Base-by-base conservation (phyloP, 1,284 basidiomycete species). In the Fistulina hepatica region DNA sequence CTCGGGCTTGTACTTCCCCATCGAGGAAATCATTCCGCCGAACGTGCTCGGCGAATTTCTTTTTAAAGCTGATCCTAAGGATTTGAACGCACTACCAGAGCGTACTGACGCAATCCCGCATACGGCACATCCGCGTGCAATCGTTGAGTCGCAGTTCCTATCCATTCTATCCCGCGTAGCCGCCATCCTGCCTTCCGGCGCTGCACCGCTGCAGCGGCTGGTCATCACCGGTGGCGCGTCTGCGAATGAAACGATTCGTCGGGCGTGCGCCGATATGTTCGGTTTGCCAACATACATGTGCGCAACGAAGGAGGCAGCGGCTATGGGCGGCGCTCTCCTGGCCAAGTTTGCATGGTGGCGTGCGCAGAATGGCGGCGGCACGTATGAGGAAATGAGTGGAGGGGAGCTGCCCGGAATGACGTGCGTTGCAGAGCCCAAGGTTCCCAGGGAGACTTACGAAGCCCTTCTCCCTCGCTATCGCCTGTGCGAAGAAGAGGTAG, bases 141-240 rank as follows among this genome's bases (percentile, higher is more conserved):
- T 93, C 46, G 64, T 93, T 46, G 82, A 90, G 57, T 86, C 84
- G 0, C 89, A 93, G 52, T 74, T 92, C 53, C 64, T 92, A 52
- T 89, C 76, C 42, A 89, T 81, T 58, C 71, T 70, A 42, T 75
- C 75, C 30, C 73, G 81, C 40, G 71, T 82, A 21, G 63, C 64
- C 2, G 72, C 70, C n/a, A 82, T 86, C 50, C 59, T 86, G 17
- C 77, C 77, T 1, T 57, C 63, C 9, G 56, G 72, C 48, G 60
- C 75, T 11, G 67, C 69, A 21, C 74, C 63, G 19, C 64, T 90
- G 21, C 68, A 71, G 34, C 66, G 83, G 19, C 69, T 92, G 36
- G 76, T 90, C 43, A 66, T 88, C 22, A 81, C 83, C 1, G 89
- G 89, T 19, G 89, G 89, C 12, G 79, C 84, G 0, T 83, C 82